Conservation (phyloP, 2,329 filamentous ascomycete species). For the Knoxdaviesia capensis region DNA sequence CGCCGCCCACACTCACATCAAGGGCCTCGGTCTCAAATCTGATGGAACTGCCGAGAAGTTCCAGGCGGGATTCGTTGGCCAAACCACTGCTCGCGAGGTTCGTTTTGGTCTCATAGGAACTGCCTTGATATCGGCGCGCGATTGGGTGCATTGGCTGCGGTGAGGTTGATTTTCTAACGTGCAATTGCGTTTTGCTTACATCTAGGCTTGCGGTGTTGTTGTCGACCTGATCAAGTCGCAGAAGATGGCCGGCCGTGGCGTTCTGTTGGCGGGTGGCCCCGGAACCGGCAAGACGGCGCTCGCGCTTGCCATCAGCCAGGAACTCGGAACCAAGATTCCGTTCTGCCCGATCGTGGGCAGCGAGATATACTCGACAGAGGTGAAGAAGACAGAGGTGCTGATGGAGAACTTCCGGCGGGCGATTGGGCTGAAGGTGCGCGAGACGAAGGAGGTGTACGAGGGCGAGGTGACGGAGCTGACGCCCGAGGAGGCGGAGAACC, state of each 20-base stretch:
- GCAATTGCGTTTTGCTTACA: background rate
- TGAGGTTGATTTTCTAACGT: background rate
- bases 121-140: background rate
- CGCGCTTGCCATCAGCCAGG: constrained; percentile 86
- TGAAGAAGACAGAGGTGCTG: constrained; percentile 97
- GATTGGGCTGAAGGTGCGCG: constrained; percentile 88
- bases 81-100: constrained; percentile 75
- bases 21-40: constrained; percentile 66
- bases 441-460: constrained; percentile 98
- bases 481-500: constrained; percentile 95
- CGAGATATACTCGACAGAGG: constrained; percentile 93
- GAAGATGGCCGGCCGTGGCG: constrained; percentile 92
- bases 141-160: background rate
- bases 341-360: constrained; percentile 97
- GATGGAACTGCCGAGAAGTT: constrained; percentile 74
- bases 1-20: constrained; percentile 94
- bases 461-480: constrained; percentile 96
- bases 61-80: constrained; percentile 73
- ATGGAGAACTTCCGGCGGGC: constrained; percentile 99
- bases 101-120: constrained; percentile 5
- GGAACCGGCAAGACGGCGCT: constrained; percentile 95
- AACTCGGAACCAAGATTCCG: constrained; percentile 92
- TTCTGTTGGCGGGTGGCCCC: constrained; percentile 81
- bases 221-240: constrained; percentile 90
- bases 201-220: constrained; percentile 80